Percentiles rank a stretch among this genome's conserved stretches.
These are phyloP conservation scores for Kodamaea suecica DNA, from an alignment of 1,139 yeast genomes.

Conservation along the genomic window DNA sequence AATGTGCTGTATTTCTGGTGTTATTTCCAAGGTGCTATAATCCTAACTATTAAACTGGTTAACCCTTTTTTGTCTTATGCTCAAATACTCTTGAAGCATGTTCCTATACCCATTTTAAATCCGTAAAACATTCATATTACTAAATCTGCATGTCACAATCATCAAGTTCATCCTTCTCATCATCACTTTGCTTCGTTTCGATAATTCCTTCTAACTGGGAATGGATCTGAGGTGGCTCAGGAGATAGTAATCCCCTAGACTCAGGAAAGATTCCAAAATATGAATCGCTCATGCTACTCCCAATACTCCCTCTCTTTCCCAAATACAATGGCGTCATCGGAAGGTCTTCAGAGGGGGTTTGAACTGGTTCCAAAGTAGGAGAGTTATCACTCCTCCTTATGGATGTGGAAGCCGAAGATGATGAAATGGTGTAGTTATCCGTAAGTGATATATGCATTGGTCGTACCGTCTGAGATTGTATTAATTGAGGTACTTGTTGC, in stretches of 20 bases:
- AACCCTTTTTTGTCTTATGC: too few species aligned
- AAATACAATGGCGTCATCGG: slow-evolving; percentile 48
- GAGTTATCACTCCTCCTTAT: slow-evolving; percentile 28
- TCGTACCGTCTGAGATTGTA: slow-evolving; percentile 8
- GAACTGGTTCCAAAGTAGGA: slow-evolving; percentile 42
- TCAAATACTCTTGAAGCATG: too few species aligned
- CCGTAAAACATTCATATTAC: too few species aligned
- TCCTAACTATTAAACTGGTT: too few species aligned
- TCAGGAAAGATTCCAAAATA: slow-evolving; percentile 14
- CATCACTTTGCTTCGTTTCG: slow-evolving; percentile 13
- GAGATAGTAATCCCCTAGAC: slow-evolving; percentile 7
- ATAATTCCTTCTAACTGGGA: slow-evolving; percentile 10
- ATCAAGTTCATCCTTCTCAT: slow-evolving; percentile 10
- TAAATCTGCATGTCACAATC: slow-evolving; percentile 4
- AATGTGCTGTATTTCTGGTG: too few species aligned
- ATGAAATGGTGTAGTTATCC: slow-evolving; percentile 11
- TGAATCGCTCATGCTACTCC: slow-evolving; percentile 10
- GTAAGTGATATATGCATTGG: slow-evolving; percentile 9
- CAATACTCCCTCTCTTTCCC: slow-evolving; percentile 5
- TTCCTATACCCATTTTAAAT: too few species aligned
- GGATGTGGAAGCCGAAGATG: slow-evolving; percentile 6
- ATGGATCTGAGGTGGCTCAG: slow-evolving; percentile 5
- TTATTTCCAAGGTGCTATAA: too few species aligned
- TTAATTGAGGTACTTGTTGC: neutral
- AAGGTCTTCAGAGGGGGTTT: slow-evolving; percentile 42